phyloP scores from a whole-genome alignment of 2,329 filamentous ascomycete species.

The Fusarium armeniacum region DNA sequence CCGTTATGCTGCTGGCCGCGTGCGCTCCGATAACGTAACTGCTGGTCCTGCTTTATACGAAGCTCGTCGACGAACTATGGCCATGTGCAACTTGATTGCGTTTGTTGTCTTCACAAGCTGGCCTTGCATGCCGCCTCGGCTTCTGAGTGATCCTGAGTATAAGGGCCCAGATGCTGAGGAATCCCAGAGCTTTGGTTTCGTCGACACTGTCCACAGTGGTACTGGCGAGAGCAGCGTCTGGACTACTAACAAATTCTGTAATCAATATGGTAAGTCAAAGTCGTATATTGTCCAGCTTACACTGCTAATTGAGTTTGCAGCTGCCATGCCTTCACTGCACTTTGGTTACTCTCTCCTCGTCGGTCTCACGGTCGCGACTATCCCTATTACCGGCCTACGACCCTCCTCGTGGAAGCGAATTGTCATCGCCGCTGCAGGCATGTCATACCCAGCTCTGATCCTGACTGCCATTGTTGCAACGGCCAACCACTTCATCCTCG shows the following conservation, averaged over 20 bases:
- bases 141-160: conserved; percentile 69
- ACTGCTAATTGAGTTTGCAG: conserved; percentile 54
- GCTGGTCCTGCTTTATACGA: conserved; percentile 66
- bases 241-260: conserved; percentile 78
- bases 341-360: conserved; percentile 83
- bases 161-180: conserved; percentile 68
- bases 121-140: conserved; percentile 74
- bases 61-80: conserved; percentile 70
- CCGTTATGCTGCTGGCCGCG: conserved; percentile 48
- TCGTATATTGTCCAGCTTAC: background rate
- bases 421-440: conserved; percentile 62
- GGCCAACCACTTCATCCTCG: conserved; percentile 80
- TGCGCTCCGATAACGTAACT: conserved; percentile 50
- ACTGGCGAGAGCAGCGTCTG: conserved; percentile 65
- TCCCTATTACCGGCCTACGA: conserved; percentile 71
- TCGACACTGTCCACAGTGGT: conserved; percentile 70
- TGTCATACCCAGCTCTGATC: conserved; percentile 75
- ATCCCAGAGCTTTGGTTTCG: conserved; percentile 72
- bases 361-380: conserved; percentile 75
- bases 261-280: conserved; percentile 76
- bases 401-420: conserved; percentile 65
- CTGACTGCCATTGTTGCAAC: conserved; percentile 77
- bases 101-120: conserved; percentile 74
- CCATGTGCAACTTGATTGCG: conserved; percentile 71
- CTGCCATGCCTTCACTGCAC: conserved; percentile 81